Evolutionary conservation across 2,329 filamentous ascomycete species (phyloP).

Genomic region (Shiraia bambusicola): DNA sequence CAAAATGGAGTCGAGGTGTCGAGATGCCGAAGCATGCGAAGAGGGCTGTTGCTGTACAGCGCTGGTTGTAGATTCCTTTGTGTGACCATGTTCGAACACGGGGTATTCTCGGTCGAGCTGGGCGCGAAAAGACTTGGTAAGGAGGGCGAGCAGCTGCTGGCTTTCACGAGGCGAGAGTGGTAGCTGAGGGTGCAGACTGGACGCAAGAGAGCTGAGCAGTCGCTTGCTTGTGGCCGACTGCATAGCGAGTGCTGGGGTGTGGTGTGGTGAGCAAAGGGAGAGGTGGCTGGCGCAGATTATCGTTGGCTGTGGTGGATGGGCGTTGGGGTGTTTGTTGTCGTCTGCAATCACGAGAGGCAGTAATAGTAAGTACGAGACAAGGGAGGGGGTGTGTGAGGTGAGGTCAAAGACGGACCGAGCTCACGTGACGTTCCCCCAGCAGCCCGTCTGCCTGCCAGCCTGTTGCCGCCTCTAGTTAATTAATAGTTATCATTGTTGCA

Average conservation of each 20-base stretch:
- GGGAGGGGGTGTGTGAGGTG: no score
- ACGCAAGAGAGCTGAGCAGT: slow-evolving; percentile 46
- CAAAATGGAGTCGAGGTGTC: slow-evolving; percentile 54
- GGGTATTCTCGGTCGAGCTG: slow-evolving; percentile 63
- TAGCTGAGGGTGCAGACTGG: slow-evolving; percentile 56
- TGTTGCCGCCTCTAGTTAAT: no score
- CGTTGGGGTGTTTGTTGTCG: background rate
- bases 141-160: slow-evolving; percentile 59
- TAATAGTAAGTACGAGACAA: no score
- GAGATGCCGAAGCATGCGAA: slow-evolving; percentile 44
- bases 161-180: slow-evolving; percentile 60
- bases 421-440: slow-evolving; percentile 4
- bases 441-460: background rate
- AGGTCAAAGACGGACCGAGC: background rate
- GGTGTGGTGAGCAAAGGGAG: background rate
- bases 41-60: slow-evolving; percentile 26
- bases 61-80: slow-evolving; percentile 5
- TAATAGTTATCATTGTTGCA: no score
- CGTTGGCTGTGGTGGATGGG: no score
- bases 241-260: slow-evolving; percentile 46
- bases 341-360: background rate
- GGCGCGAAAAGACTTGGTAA: slow-evolving; percentile 64
- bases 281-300: no score
- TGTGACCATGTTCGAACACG: slow-evolving; percentile 3
- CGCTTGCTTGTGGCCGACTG: slow-evolving; percentile 50